Percentiles rank a stretch among this genome's conserved stretches.
phyloP scores from a whole-genome alignment of 106 monocot genomes.

The Vanilla planifolia region DNA sequence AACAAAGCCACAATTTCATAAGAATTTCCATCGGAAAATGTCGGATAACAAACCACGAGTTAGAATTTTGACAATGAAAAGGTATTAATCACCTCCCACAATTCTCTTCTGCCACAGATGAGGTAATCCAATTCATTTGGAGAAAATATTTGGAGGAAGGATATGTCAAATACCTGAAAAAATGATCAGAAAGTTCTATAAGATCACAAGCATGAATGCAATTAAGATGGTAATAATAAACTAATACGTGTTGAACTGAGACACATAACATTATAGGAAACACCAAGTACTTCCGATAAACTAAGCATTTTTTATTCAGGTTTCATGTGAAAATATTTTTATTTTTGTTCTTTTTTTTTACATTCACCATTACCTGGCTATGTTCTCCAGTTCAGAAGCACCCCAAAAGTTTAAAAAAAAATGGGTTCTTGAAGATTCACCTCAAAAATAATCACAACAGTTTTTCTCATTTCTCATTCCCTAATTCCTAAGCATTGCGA shows the following conservation, averaged over 20 bases:
- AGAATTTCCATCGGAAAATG: not conserved
- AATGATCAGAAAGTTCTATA: not conserved
- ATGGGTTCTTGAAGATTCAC: too few relatives aligned
- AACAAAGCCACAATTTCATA: conserved; percentile 1
- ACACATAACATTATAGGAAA: too few relatives aligned
- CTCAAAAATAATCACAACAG: too few relatives aligned
- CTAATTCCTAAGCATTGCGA: too few relatives aligned
- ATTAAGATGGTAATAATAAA: not conserved
- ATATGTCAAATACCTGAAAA: conserved; percentile 79
- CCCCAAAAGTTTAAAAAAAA: too few relatives aligned
- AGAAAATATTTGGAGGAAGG: conserved; percentile 87
- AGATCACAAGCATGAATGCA: not conserved
- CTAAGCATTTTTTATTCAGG: too few relatives aligned
- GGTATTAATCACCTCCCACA: conserved; percentile 79
- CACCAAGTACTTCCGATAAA: too few relatives aligned
- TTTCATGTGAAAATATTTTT: too few relatives aligned
- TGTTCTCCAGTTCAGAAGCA: too few relatives aligned
- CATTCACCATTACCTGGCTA: too few relatives aligned
- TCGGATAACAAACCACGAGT: not conserved
- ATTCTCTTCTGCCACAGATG: conserved; percentile 81
- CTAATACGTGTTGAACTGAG: not conserved
- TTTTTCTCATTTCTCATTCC: too few relatives aligned
- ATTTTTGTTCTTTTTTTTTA: too few relatives aligned
- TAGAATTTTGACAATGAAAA: not conserved
- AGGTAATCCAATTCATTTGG: conserved; percentile 88